Conservation (phyloP, 2,329 filamentous ascomycete species). For the Fusarium avenaceum region DNA sequence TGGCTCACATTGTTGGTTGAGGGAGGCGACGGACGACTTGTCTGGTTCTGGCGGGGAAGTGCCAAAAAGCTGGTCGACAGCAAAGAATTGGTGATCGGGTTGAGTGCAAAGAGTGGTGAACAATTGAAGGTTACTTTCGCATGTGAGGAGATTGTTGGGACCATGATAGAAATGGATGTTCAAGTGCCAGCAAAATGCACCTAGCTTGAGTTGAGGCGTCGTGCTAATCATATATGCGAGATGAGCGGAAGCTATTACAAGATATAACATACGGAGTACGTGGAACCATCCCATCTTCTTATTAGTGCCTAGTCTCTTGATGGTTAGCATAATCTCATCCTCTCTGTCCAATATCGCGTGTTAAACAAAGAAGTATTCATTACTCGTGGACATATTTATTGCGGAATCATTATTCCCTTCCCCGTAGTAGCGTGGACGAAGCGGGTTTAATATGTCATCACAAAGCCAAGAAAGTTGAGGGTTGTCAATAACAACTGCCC, state of each 20-base stretch:
- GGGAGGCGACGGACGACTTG: conserved; percentile 63
- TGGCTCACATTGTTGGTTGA: conserved; percentile 82
- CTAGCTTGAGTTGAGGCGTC: not conserved
- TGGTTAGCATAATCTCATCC: not conserved
- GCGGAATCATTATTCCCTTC: not conserved
- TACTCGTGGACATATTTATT: not conserved
- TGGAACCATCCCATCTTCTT: not conserved
- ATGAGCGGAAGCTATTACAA: conserved; percentile 6
- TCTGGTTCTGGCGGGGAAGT: conserved; percentile 76
- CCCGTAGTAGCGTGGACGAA: conserved; percentile 3
- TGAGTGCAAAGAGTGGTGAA: conserved; percentile 65
- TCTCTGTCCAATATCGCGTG: not conserved
- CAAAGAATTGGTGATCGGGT: conserved; percentile 67
- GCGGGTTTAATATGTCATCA: conserved; percentile 14
- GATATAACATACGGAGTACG: not conserved
- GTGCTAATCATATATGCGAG: conserved; percentile 3
- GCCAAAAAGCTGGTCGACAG: conserved; percentile 74
- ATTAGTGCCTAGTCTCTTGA: not conserved
- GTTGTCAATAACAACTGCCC: conserved; percentile 1
- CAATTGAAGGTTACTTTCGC: conserved; percentile 78
- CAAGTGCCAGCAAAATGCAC: conserved; percentile 23
- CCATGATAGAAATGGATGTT: conserved; percentile 55
- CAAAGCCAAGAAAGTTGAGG: not conserved
- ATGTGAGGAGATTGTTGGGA: conserved; percentile 86
- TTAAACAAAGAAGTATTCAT: not conserved